Percentiles rank a stretch among this genome's conserved stretches.
Evolutionary conservation across 106 monocot genomes (phyloP).

Genomic region (Dioscorea zingiberensis): DNA sequence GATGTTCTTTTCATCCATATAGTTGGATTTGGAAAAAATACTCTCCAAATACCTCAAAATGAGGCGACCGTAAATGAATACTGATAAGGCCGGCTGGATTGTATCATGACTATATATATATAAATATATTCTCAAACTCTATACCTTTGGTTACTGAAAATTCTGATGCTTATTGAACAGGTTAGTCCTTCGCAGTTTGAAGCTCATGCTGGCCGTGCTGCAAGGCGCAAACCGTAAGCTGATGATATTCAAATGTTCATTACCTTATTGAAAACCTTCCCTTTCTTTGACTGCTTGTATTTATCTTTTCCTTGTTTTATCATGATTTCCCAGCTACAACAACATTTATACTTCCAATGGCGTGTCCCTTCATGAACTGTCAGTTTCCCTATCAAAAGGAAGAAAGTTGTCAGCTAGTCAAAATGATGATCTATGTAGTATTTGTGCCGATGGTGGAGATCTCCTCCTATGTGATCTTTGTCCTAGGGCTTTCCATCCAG

Average conservation of each 20-base stretch:
- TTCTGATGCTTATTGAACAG: constrained; percentile 29
- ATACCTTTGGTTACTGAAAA: background rate
- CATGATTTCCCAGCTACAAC: constrained; percentile 52
- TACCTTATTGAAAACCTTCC: background rate
- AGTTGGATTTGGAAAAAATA: too few relatives aligned
- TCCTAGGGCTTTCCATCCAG: constrained; percentile 94
- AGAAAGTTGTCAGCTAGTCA: constrained; percentile 44
- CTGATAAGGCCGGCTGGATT: too few relatives aligned
- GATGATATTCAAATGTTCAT: background rate
- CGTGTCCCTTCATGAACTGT: constrained; percentile 92
- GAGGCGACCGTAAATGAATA: too few relatives aligned
- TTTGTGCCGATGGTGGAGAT: constrained; percentile 87
- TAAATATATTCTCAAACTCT: background rate
- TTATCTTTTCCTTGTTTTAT: constrained; percentile 11
- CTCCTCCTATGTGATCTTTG: constrained; percentile 95
- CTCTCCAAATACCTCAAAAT: too few relatives aligned
- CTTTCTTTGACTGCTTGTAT: too few relatives aligned
- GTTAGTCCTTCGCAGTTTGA: constrained; percentile 97
- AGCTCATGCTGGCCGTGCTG: constrained; percentile 93
- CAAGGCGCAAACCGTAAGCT: constrained; percentile 88
- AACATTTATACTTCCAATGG: constrained; percentile 98
- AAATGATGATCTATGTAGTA: constrained; percentile 91
- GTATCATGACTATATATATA: too few relatives aligned
- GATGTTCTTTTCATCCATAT: too few relatives aligned
- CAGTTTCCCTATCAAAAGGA: constrained; percentile 77